A percentile compares a stretch with the other conserved stretches of the same genome.
These are phyloP conservation scores for Collybiopsis luxurians DNA, from an alignment of 768 basidiomycete species.

Conservation along the genomic window DNA sequence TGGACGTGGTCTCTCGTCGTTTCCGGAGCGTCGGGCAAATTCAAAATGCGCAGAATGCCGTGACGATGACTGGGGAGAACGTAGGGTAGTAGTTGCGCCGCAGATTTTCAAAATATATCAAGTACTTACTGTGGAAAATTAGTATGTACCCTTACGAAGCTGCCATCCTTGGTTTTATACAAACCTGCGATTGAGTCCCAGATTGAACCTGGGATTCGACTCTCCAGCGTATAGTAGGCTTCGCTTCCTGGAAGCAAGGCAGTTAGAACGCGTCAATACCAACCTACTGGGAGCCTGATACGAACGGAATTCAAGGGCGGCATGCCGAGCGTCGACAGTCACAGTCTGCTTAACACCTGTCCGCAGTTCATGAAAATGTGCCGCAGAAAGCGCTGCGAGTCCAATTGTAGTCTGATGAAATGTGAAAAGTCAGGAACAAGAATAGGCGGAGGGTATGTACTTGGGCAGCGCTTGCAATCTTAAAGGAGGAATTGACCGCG, in stretches of 20 bases:
- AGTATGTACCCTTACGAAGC: slow-evolving; percentile 54
- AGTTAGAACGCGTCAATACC: too few species aligned
- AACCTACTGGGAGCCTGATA: background rate
- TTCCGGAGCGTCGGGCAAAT: slow-evolving; percentile 26
- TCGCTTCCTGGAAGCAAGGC: slow-evolving; percentile 42
- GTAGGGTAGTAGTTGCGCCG: background rate
- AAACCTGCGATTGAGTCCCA: slow-evolving; percentile 54
- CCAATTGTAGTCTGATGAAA: slow-evolving; percentile 41
- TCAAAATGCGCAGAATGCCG: slow-evolving; percentile 47
- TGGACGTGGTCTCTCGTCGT: slow-evolving; percentile 35
- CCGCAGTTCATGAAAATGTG: slow-evolving; percentile 44
- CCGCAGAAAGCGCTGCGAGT: slow-evolving; percentile 50
- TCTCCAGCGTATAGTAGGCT: slow-evolving; percentile 46
- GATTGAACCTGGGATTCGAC: slow-evolving; percentile 25
- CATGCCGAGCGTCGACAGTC: slow-evolving; percentile 52
- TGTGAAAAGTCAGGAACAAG: background rate
- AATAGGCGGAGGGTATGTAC: slow-evolving; percentile 22
- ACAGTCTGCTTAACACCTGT: slow-evolving; percentile 48
- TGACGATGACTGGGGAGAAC: slow-evolving; percentile 39
- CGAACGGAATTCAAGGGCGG: slow-evolving; percentile 53
- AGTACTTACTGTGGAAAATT: slow-evolving; percentile 57
- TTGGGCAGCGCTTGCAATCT: slow-evolving; percentile 51
- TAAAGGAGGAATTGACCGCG: slow-evolving; percentile 52
- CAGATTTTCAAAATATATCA: too few species aligned
- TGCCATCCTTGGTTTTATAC: slow-evolving; percentile 51